Percentiles rank a stretch among this genome's conserved stretches.
Evolutionary conservation across 495 filamentous ascomycete species (phyloP).

Genomic region (Tuber brumale): DNA sequence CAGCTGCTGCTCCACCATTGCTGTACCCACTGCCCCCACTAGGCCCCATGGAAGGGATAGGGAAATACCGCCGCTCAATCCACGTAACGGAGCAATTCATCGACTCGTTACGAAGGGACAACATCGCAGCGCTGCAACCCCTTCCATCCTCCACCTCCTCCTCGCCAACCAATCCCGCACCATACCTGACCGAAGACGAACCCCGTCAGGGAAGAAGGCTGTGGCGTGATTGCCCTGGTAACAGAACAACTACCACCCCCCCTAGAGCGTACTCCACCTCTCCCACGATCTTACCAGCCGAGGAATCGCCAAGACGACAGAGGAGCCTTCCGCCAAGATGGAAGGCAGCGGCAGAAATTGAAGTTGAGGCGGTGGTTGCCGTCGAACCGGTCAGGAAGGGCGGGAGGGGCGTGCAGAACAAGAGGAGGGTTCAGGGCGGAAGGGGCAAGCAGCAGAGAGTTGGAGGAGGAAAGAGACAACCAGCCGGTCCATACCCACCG

Average conservation of each 20-base stretch:
- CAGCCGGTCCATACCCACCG: slow-evolving; percentile 12
- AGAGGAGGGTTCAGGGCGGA: slow-evolving; percentile 26
- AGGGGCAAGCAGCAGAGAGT: slow-evolving; percentile 23
- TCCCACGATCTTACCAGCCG: slow-evolving; percentile 31
- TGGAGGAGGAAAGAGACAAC: slow-evolving; percentile 26
- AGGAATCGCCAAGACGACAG: slow-evolving; percentile 28
- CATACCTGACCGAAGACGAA: slow-evolving; percentile 20
- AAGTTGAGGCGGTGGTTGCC: slow-evolving; percentile 25
- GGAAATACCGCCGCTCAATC: slow-evolving; percentile 39
- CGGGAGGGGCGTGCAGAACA: slow-evolving; percentile 32
- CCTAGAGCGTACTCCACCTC: slow-evolving; percentile 36
- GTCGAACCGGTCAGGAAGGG: slow-evolving; percentile 31
- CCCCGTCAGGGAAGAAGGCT: slow-evolving; percentile 31
- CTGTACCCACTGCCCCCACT: slow-evolving; percentile 39
- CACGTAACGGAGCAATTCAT: slow-evolving; percentile 40
- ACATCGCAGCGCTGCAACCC: slow-evolving; percentile 38
- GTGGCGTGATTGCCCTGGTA: slow-evolving; percentile 35
- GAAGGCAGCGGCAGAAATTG: slow-evolving; percentile 29
- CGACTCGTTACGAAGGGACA: slow-evolving; percentile 27
- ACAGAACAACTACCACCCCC: slow-evolving; percentile 39
- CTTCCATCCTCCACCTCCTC: slow-evolving; percentile 27
- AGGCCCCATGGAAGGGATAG: slow-evolving; percentile 40
- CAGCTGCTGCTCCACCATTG: slow-evolving; percentile 25
- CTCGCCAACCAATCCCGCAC: neutral
- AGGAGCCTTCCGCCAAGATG: slow-evolving; percentile 27